Evolutionary conservation across 2,329 filamentous ascomycete species (phyloP).

Genomic region (Rutstroemia sp.): DNA sequence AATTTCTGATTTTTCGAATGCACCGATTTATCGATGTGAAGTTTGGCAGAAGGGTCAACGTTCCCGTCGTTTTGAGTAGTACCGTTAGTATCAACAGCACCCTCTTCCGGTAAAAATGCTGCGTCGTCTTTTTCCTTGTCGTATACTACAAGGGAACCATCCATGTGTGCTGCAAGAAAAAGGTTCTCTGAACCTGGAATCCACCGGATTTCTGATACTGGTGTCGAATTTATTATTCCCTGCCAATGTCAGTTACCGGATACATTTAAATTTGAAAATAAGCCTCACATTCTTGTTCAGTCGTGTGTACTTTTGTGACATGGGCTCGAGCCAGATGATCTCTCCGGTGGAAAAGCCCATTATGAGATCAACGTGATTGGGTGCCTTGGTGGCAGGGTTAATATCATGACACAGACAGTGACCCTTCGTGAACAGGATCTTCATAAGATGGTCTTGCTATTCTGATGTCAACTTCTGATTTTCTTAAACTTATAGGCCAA

Average conservation of each 20-base stretch:
- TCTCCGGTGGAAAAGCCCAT: constrained; percentile 96
- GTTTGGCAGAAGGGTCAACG: constrained; percentile 34
- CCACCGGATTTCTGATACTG: constrained; percentile 85
- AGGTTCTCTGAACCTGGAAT: constrained; percentile 89
- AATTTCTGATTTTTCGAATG: constrained; percentile 88
- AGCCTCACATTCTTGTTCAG: constrained; percentile 76
- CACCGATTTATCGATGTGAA: constrained; percentile 83
- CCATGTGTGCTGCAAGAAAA: constrained; percentile 86
- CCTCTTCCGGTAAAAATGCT: constrained; percentile 65
- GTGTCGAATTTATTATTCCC: constrained; percentile 80
- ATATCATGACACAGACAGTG: constrained; percentile 93
- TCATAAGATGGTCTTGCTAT: constrained; percentile 82
- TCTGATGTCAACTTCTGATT: constrained; percentile 20
- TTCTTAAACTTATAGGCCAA: neutral
- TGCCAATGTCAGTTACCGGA: constrained; percentile 29
- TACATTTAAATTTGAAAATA: neutral
- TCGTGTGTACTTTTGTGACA: constrained; percentile 89
- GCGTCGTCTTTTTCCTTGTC: constrained; percentile 96
- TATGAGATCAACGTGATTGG: constrained; percentile 78
- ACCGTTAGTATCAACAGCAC: constrained; percentile 29
- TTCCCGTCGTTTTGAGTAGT: constrained; percentile 26
- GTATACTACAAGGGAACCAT: constrained; percentile 86
- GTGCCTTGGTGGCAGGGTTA: constrained; percentile 72
- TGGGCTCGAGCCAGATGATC: constrained; percentile 97
- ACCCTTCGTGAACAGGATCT: constrained; percentile 94